These are phyloP conservation scores for Hemisphaericaspora nanyangensis DNA, from an alignment of 805 yeast genomes.

Conservation along the genomic window DNA sequence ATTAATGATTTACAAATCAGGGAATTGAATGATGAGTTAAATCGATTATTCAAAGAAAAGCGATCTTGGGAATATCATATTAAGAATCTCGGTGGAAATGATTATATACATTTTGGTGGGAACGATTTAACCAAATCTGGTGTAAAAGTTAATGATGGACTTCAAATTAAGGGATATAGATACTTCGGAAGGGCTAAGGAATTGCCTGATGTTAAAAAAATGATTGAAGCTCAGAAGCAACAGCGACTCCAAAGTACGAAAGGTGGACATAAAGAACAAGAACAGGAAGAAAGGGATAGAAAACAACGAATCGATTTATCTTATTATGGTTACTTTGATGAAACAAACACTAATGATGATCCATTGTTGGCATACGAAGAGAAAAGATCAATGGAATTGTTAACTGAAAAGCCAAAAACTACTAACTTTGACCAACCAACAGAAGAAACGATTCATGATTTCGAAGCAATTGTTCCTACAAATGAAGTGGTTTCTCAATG, in stretches of 20 bases:
- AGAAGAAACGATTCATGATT: slow-evolving; percentile 16
- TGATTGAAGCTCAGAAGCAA: slow-evolving; percentile 15
- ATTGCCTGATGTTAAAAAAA: slow-evolving; percentile 58
- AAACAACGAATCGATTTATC: slow-evolving; percentile 20
- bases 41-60: slow-evolving; percentile 62
- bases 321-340: slow-evolving; percentile 45
- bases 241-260: slow-evolving; percentile 1
- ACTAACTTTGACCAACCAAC: slow-evolving; percentile 4
- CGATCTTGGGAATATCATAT: slow-evolving; percentile 78
- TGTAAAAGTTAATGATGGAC: slow-evolving; percentile 12
- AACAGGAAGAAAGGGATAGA: slow-evolving; percentile 16
- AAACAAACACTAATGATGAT: slow-evolving; percentile 7
- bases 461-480: slow-evolving; percentile 23
- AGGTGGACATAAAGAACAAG: slow-evolving; percentile 13
- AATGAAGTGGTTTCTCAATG: slow-evolving; percentile 40
- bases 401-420: neutral
- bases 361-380: slow-evolving; percentile 21
- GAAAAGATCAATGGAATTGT: slow-evolving; percentile 17
- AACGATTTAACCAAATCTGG: slow-evolving; percentile 17
- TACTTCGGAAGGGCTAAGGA: slow-evolving; percentile 86
- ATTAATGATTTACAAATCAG: slow-evolving; percentile 60
- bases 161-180: slow-evolving; percentile 49
- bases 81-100: slow-evolving; percentile 68
- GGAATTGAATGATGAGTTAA: slow-evolving; percentile 71
- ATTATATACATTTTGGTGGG: slow-evolving; percentile 39